These are phyloP conservation scores for Zygosaccharomyces pseudorouxii DNA, from an alignment of 805 yeast species.

Conservation along the genomic window DNA sequence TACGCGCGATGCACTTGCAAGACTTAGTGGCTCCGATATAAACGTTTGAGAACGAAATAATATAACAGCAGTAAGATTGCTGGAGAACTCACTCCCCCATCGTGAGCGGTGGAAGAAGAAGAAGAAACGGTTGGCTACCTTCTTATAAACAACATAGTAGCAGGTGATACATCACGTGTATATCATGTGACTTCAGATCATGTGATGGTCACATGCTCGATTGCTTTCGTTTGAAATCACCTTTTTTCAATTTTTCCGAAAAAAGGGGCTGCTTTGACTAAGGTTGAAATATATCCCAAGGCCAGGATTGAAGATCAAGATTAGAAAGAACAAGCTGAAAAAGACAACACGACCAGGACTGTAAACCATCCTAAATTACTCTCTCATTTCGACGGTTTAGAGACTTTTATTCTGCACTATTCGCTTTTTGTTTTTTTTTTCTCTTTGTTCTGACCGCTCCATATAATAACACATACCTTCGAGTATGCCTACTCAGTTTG, in stretches of 20 bases:
- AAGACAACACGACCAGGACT: background rate
- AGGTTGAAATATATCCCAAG: conserved; percentile 1
- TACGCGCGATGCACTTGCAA: background rate
- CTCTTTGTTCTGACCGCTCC: background rate
- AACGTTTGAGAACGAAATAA: too few species aligned
- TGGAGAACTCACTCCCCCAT: too few species aligned
- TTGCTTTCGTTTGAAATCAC: background rate
- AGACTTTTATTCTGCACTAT: background rate
- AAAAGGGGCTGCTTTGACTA: conserved; percentile 5
- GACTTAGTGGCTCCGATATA: background rate
- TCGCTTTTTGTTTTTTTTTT: background rate
- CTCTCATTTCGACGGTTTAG: background rate
- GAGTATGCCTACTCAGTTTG: conserved; percentile 65
- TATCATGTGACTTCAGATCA: background rate
- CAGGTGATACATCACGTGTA: too few species aligned
- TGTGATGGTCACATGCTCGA: background rate
- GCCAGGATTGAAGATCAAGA: background rate
- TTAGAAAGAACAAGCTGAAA: background rate
- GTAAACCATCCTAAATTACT: background rate
- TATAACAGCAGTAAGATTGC: too few species aligned
- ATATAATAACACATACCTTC: background rate
- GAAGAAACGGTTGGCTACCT: too few species aligned
- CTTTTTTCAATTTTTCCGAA: background rate
- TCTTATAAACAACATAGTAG: too few species aligned
- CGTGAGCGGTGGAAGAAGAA: too few species aligned